Evolutionary conservation across 805 yeast genomes (phyloP).

Genomic region (Yarrowia keelungensis): DNA sequence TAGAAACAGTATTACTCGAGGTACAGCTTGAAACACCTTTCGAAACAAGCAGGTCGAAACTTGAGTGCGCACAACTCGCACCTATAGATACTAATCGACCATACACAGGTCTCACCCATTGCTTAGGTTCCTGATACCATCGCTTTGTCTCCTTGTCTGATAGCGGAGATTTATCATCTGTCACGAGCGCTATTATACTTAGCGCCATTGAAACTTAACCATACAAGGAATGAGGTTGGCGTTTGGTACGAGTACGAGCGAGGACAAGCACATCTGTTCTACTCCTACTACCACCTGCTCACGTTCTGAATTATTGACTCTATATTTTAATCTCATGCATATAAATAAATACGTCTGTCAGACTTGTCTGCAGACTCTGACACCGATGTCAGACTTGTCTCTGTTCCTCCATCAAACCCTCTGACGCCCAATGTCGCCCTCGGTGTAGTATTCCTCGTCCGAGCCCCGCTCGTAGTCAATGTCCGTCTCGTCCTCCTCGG

Average conservation of each 20-base stretch:
- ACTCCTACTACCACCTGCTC: too few species aligned
- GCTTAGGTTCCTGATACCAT: too few species aligned
- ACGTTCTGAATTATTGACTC: too few species aligned
- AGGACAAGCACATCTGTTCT: not conserved
- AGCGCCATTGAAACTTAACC: not conserved
- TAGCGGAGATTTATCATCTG: not conserved
- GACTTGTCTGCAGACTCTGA: too few species aligned
- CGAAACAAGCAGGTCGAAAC: too few species aligned
- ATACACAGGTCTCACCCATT: too few species aligned
- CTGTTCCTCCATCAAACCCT: not conserved
- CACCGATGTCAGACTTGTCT: not conserved
- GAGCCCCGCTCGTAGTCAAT: conserved; percentile 37
- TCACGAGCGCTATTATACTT: conserved; percentile 12
- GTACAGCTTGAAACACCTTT: too few species aligned
- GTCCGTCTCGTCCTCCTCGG: conserved; percentile 36
- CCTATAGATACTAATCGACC: too few species aligned
- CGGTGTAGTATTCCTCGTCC: conserved; percentile 17
- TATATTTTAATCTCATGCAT: conserved; percentile 2
- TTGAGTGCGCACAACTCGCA: too few species aligned
- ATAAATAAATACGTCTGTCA: conserved; percentile 10
- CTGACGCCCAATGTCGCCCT: conserved; percentile 30
- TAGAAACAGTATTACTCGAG: too few species aligned
- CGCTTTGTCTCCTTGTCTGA: too few species aligned
- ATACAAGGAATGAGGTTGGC: not conserved
- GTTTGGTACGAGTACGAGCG: not conserved